phyloP scores from a whole-genome alignment of 495 filamentous ascomycete genomes.

The Elasticomyces elasticus region DNA sequence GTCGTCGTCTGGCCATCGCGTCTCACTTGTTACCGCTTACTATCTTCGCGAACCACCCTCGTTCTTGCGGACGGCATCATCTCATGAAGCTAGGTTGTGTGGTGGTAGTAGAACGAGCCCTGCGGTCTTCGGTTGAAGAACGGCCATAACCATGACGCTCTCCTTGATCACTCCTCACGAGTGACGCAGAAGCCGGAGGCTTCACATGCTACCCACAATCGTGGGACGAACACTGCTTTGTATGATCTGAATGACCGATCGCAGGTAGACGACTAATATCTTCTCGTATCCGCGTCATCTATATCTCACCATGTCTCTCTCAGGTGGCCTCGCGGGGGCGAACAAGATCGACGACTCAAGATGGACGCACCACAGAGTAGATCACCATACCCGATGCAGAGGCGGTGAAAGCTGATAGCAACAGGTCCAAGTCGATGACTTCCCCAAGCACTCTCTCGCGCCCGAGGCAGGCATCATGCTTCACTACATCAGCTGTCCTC shows the following conservation, averaged over 20 bases:
- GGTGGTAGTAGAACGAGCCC: not conserved
- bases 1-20: not conserved
- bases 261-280: not conserved
- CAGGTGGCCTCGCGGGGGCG: not conserved
- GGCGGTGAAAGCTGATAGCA: not conserved
- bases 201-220: too few species aligned
- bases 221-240: too few species aligned
- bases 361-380: constrained; percentile 1
- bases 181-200: not conserved
- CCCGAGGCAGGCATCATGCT: not conserved
- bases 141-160: not conserved
- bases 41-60: not conserved
- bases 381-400: not conserved
- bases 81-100: too few species aligned
- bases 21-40: not conserved
- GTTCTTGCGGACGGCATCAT: too few species aligned
- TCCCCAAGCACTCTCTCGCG: not conserved
- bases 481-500: constrained; percentile 1
- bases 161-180: not conserved
- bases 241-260: not conserved
- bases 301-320: not conserved
- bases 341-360: constrained; percentile 4
- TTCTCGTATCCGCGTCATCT: not conserved
- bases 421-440: constrained; percentile 1
- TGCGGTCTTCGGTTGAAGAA: not conserved